Evolutionary conservation across 1,139 yeast genomes (phyloP), one percentile per base, ranked within the genome.

Genomic region (Nakaseomyces sp.): DNA sequence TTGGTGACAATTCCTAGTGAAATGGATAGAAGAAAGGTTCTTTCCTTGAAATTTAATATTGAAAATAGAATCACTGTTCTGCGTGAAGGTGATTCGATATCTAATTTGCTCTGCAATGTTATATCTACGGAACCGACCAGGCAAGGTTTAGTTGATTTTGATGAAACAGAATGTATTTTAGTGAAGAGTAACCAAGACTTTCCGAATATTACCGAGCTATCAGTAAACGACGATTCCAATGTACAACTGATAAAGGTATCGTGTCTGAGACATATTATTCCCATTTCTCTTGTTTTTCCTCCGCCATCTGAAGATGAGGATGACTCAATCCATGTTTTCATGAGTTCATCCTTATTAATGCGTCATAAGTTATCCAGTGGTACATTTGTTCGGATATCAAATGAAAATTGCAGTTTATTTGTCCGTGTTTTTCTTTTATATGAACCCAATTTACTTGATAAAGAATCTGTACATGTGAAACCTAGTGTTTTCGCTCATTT

Each of bases 281-380:
- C 31, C 5, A 16, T 10, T 12, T 9, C 15, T 13, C 32, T 40
- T 24, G 15, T 40, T 24, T 22, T 17, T 13, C 42, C 42, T n/a
- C 3, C 12, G 20, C 40, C 43, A 5, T 17, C 38, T 13, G 15
- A 13, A 15, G 24, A n/a, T 25, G 42, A 40, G 3, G 64, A 61
- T 47, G 56, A 57, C 18, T 49, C 62, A 5, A 46, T 56, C 8
- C 52, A 51, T 46, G 60, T 52, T 3, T 60, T 60, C 43, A 54
- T 60, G 5, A 45, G 46, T 26, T 42, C 48, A 9, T 38, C 44
- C 4, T 45, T 50, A 2, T 46, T 61, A 30, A 22, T 47, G 10
- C 25, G 41, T 6, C 37, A 58, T 5, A 57, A 57, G 7, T 42
- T 58, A 3, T 41, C 53, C 2, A 54, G 62, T 44, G 64, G 64